Conservation (phyloP, 306 rosid species). For the Vicia villosa region DNA sequence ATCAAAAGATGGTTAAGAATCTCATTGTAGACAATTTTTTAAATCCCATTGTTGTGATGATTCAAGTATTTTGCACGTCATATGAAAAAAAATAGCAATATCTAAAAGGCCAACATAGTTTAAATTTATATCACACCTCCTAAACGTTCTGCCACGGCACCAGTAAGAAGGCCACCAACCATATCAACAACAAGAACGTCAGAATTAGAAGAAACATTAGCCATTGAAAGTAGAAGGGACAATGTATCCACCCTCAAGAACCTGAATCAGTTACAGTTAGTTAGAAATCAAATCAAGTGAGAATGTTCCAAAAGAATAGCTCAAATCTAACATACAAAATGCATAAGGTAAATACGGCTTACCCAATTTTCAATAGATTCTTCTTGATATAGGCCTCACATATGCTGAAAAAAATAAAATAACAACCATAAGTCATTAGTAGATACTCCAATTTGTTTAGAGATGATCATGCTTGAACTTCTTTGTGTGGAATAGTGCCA, state of each 20-base stretch:
- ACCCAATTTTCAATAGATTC: slow-evolving; percentile 86
- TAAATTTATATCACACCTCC: slow-evolving; percentile 63
- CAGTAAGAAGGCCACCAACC: slow-evolving; percentile 92
- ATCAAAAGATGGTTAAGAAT: not conserved
- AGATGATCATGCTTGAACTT: no score
- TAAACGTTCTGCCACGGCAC: slow-evolving; percentile 89
- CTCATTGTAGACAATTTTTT: no score
- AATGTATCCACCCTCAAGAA: slow-evolving; percentile 84
- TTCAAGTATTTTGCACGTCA: no score
- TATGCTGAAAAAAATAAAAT: no score
- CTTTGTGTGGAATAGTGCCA: no score
- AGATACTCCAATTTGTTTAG: not conserved
- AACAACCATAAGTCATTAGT: no score
- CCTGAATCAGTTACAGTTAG: slow-evolving; percentile 50
- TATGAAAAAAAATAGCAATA: not conserved
- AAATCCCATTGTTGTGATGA: no score
- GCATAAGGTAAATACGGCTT: slow-evolving; percentile 28
- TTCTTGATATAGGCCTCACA: slow-evolving; percentile 96
- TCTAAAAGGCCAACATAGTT: slow-evolving; percentile 20
- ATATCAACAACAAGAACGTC: slow-evolving; percentile 83
- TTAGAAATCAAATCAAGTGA: not conserved
- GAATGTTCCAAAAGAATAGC: no score
- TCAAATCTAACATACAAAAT: slow-evolving; percentile 7
- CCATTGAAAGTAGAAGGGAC: slow-evolving; percentile 86
- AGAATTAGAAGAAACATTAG: slow-evolving; percentile 80